Evolutionary conservation across 2,329 filamentous ascomycete species (phyloP), one percentile per base, ranked within the genome.

Genomic region (Venturiaceae sp.): DNA sequence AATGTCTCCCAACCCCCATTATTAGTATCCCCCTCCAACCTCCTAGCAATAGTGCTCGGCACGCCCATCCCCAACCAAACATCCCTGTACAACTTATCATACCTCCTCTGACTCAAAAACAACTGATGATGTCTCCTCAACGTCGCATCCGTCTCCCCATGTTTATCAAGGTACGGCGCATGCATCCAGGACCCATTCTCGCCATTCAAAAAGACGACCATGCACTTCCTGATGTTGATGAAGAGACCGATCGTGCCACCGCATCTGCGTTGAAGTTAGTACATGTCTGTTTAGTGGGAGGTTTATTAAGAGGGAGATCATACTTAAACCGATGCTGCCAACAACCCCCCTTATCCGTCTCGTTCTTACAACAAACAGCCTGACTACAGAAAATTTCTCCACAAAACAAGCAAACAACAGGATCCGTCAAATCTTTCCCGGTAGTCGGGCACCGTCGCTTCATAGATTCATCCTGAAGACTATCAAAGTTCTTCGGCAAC

Each of bases 321-420:
- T 79, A 95, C 88, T 85, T 91, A 63, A 81, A 76, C 77, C 96
- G 85, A 74, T 99, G 94, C 74, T 95, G 90, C 71, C 92, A 92
- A 63, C 89, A 92, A 33, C 95, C 92, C 50, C 92, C 92, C 70
- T 76, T 56, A 75, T 76, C 47, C 72, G 73, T 82, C 60, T 83
- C 78, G 65, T 84, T 85, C 67, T 89, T 83, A 70, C 94, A 99
- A 75, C 94, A 99, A 52, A 92, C 87, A 50, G 88, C 90, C 75
- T 99, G 94, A 9, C 88, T 90, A 73, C 94, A 99, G 72, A 96
- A 92, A 41, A 99, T 90, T n/a, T 92, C 91, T 34, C 94, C 92
- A 68, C 94, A 99, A 75, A 96, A 90, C 39, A 99, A 80, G 68
- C 94, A 99, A 37, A 99, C 83, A 63, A 88, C 89, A 0, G 94